Evolutionary conservation across 1,284 basidiomycete species (phyloP).

Genomic region (Moesziomyces antarcticus): DNA sequence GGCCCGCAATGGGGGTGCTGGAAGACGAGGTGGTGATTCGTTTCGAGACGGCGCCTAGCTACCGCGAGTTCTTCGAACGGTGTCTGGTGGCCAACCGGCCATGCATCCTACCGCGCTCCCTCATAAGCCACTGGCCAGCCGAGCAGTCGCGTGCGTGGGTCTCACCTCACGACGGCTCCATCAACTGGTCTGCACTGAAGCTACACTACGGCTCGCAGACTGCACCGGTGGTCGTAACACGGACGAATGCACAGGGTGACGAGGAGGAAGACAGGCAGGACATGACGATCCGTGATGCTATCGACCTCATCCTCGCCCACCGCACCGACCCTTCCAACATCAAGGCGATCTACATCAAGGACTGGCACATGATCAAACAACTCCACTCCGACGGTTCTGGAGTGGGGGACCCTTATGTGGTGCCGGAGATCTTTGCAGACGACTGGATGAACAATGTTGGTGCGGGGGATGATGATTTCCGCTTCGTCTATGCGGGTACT

Average conservation of each 20-base stretch:
- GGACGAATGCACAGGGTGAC: not conserved
- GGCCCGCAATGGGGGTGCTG: not conserved
- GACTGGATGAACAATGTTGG: conserved; percentile 70
- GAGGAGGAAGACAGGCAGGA: conserved; percentile 21
- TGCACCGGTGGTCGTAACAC: conserved; percentile 38
- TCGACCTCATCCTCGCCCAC: conserved; percentile 27
- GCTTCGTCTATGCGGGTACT: conserved; percentile 63
- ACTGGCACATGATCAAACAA: conserved; percentile 72
- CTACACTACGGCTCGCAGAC: conserved; percentile 33
- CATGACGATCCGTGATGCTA: conserved; percentile 33
- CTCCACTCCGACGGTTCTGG: conserved; percentile 37
- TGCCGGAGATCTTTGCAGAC: conserved; percentile 70
- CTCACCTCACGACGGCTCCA: not conserved
- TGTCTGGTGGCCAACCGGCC: conserved; percentile 49
- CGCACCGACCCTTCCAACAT: conserved; percentile 11
- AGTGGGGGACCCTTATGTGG: conserved; percentile 68
- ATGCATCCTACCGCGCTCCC: conserved; percentile 39
- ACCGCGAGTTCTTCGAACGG: conserved; percentile 38
- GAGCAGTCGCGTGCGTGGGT: conserved; percentile 1
- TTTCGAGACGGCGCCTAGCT: conserved; percentile 31
- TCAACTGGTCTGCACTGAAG: conserved; percentile 36
- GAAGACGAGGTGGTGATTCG: conserved; percentile 9
- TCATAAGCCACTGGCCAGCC: conserved; percentile 33
- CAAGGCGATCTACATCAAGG: conserved; percentile 71
- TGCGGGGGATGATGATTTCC: conserved; percentile 69